Conservation (phyloP, 2,329 filamentous ascomycete species). For the Talaromyces amestolkiae region DNA sequence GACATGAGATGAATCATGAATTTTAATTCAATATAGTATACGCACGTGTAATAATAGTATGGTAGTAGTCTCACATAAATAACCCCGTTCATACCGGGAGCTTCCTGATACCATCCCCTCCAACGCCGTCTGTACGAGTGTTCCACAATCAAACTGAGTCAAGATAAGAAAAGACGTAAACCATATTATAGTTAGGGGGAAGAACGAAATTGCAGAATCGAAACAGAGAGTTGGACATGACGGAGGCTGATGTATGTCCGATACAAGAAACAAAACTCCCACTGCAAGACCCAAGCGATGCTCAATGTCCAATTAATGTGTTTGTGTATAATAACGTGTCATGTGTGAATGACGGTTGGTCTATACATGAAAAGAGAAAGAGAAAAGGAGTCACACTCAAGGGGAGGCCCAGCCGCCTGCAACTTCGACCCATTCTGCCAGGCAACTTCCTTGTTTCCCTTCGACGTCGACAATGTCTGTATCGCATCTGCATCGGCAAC, state of each 20-base stretch:
- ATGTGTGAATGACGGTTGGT: slow-evolving; percentile 29
- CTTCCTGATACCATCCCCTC: slow-evolving; percentile 1
- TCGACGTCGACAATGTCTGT: slow-evolving; percentile 97
- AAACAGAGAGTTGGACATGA: slow-evolving; percentile 4
- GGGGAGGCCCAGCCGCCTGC: slow-evolving; percentile 84
- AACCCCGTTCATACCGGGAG: slow-evolving; percentile 6
- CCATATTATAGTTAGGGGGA: slow-evolving; percentile 1
- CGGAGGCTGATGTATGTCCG: slow-evolving; percentile 24
- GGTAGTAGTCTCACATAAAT: slow-evolving; percentile 4
- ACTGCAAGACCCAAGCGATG: slow-evolving; percentile 33
- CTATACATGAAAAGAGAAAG: slow-evolving; percentile 25
- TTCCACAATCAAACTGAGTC: slow-evolving; percentile 8
- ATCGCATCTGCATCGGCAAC: slow-evolving; percentile 93
- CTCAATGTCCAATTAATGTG: slow-evolving; percentile 31
- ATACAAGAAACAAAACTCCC: slow-evolving; percentile 28
- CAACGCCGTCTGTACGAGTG: slow-evolving; percentile 16
- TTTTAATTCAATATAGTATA: slow-evolving; percentile 2
- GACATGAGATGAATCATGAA: not conserved
- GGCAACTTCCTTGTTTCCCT: slow-evolving; percentile 92
- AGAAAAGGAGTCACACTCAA: slow-evolving; percentile 30
- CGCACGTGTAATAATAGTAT: not conserved
- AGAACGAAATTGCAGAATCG: slow-evolving; percentile 1
- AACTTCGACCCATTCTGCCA: slow-evolving; percentile 95
- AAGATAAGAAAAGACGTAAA: slow-evolving; percentile 12
- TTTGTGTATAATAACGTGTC: slow-evolving; percentile 22